Percentiles rank a stretch among this genome's conserved stretches.
Evolutionary conservation across 305 asterid species (phyloP).

Genomic region (Rubia balearica): DNA sequence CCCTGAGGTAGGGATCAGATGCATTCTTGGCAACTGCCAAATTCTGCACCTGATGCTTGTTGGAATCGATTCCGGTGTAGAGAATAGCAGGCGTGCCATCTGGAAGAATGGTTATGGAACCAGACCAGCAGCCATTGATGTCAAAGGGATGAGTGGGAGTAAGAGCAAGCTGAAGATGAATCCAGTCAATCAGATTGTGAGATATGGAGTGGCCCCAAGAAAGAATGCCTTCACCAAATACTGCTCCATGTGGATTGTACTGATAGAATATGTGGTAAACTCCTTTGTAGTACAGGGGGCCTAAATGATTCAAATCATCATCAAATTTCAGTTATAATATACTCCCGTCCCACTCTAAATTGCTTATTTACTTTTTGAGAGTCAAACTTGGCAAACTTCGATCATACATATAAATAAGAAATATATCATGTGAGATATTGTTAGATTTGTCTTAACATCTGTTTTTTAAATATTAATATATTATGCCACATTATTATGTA

Average conservation of each 20-base stretch:
- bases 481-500: too few relatives aligned
- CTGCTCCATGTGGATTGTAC: conserved; percentile 50
- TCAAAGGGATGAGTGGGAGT: conserved; percentile 44
- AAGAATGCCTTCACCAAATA: conserved; percentile 38
- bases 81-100: conserved; percentile 35
- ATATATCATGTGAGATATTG: too few relatives aligned
- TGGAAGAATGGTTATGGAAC: conserved; percentile 34
- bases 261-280: conserved; percentile 66
- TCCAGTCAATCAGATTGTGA: conserved; percentile 42
- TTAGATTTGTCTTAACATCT: too few relatives aligned
- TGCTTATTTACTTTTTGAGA: too few relatives aligned
- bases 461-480: too few relatives aligned
- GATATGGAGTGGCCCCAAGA: conserved; percentile 43
- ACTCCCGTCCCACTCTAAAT: too few relatives aligned
- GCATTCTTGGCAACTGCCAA: conserved; percentile 42
- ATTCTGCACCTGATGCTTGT: conserved; percentile 43
- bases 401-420: too few relatives aligned
- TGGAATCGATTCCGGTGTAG: conserved; percentile 42
- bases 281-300: conserved; percentile 44
- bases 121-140: conserved; percentile 25
- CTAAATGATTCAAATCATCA: too few relatives aligned
- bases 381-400: too few relatives aligned
- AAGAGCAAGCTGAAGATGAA: conserved; percentile 38
- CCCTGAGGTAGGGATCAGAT: conserved; percentile 39
- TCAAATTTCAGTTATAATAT: too few relatives aligned